A percentile compares a stretch with the other conserved stretches of the same genome.
Evolutionary conservation across 2,329 filamentous ascomycete genomes (phyloP).

Genomic region (Aspergillus sp.): DNA sequence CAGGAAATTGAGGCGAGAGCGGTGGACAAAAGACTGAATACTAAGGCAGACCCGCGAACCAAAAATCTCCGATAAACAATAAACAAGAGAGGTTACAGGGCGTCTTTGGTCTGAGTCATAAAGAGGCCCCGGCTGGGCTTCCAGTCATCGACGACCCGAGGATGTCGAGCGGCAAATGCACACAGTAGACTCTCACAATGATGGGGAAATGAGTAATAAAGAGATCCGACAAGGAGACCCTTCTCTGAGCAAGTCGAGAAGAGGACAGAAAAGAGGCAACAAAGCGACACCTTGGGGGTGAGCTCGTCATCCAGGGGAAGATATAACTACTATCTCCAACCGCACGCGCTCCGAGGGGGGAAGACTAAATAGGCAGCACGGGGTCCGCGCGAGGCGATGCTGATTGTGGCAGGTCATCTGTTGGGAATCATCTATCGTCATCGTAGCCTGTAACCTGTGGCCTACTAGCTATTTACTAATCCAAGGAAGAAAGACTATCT

Average conservation of each 20-base stretch:
- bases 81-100: neutral
- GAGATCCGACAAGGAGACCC: too few species aligned
- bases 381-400: conserved; percentile 14
- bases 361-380: conserved; percentile 14
- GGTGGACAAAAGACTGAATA: conserved; percentile 5
- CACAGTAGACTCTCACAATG: neutral
- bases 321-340: neutral
- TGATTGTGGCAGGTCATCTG: conserved; percentile 15
- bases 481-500: neutral
- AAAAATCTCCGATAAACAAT: conserved; percentile 9
- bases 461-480: neutral
- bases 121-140: conserved; percentile 1
- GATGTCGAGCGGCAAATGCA: neutral
- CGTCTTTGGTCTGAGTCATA: conserved; percentile 17
- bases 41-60: conserved; percentile 1
- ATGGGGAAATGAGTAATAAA: neutral
- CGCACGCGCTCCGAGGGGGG: conserved; percentile 2
- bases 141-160: conserved; percentile 12
- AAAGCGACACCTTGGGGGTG: neutral
- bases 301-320: neutral
- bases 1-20: conserved; percentile 1
- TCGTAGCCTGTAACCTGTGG: neutral
- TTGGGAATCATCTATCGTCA: conserved; percentile 8
- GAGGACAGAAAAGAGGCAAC: neutral
- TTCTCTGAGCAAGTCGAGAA: too few species aligned